Conservation (phyloP, 768 basidiomycete species). For the Paxillus involutus region DNA sequence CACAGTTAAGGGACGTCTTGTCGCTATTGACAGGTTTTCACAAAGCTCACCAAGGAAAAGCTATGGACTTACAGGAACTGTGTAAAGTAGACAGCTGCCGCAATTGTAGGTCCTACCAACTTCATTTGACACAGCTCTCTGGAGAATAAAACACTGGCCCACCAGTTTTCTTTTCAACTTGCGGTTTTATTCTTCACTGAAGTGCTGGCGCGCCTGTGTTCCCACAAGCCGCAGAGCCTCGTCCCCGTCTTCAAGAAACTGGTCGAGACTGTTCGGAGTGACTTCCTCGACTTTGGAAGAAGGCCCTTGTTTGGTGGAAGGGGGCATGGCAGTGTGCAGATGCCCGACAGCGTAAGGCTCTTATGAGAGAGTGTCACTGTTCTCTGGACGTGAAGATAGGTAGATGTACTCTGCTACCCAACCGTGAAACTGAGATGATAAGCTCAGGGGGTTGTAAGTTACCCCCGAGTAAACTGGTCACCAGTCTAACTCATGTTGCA, state of each 20-base stretch:
- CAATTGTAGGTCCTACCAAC: conserved; percentile 36
- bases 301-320: background rate
- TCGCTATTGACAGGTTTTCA: conserved; percentile 23
- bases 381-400: background rate
- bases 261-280: background rate
- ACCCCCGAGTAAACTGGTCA: no score
- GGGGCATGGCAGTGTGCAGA: background rate
- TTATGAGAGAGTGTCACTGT: background rate
- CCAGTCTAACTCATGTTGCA: background rate
- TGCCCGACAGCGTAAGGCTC: background rate
- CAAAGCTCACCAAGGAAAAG: background rate
- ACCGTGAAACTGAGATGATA: background rate
- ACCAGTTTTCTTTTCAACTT: conserved; percentile 59
- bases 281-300: background rate
- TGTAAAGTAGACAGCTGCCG: conserved; percentile 42
- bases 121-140: background rate
- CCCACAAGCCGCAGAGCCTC: conserved; percentile 62
- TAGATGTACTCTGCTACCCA: background rate
- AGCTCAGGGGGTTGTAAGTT: background rate
- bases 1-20: conserved; percentile 43
- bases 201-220: conserved; percentile 43
- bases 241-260: conserved; percentile 37
- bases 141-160: conserved; percentile 11
- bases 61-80: conserved; percentile 31
- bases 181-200: conserved; percentile 59